Base-by-base conservation (phyloP, 768 basidiomycete genomes). In the Xerocomellus amylosporus region DNA sequence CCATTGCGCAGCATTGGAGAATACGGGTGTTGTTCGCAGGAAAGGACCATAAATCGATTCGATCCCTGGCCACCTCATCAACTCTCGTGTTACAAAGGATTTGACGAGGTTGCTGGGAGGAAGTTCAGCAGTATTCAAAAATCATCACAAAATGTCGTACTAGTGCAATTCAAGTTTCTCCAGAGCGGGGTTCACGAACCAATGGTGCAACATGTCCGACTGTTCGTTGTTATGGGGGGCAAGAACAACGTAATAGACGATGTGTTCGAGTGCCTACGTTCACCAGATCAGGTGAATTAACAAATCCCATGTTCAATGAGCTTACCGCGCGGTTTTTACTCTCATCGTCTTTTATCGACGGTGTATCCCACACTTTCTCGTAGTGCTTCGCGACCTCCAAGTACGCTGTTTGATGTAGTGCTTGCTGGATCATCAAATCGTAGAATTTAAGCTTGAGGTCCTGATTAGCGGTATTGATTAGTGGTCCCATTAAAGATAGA, bases 61-160 rank as follows among this genome's bases (percentile, higher is more conserved):
- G 47, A 98, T 94, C 33, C 93, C 91, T 2, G 96, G 93, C 97
- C 97, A 99, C 60, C 95, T 77, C 90, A 97, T 95, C 49, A 98
- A 78, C 65, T 98, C 94, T 49, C 84, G 84, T 1, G 93, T 97
- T 39, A 86, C 86, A 70, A 98, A 98, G 58, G 89, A 93, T 76
- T 97, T 97, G 41, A 94, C 83, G 36, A 98, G 84, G 59, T 94
- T 93, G 64, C 96, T 98, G 63, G 46, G 36, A 41, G 22, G 70
- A 56, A 45, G 42, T 46, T 59, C 24, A 62, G 47, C 37, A 40
- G 22, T 3, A 41, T 31, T 31, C 51, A 59, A 19, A 15, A 13
- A 5, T 41, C 38, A 34, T 38, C 14, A 31, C 19, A 10, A 70
- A 46, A 20, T 24, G n/a, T 36, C 75, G 73, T 75, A 97, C 94